Evolutionary conservation across 2,329 filamentous ascomycete genomes (phyloP).

Genomic region (Fusarium brevicatenulatum): DNA sequence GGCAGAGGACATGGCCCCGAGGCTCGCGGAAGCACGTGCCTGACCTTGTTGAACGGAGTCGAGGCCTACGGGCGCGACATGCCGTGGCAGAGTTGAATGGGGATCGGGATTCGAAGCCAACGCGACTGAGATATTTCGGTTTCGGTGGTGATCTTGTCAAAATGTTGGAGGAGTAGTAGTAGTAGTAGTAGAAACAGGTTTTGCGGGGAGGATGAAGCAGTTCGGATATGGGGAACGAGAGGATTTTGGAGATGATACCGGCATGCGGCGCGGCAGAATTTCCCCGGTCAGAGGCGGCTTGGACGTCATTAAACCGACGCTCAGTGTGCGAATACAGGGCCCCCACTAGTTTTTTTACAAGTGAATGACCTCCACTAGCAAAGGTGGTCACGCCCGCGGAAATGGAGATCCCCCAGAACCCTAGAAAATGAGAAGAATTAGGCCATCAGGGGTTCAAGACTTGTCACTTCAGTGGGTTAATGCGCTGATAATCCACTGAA

Average conservation of each 20-base stretch:
- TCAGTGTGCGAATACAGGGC: conserved; percentile 16
- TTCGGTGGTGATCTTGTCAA: not conserved
- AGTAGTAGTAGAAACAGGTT: conserved; percentile 10
- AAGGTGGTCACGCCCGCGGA: conserved; percentile 36
- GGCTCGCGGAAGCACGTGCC: conserved; percentile 39
- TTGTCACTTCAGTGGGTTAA: conserved; percentile 20
- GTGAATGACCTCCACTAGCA: conserved; percentile 3
- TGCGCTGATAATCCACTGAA: conserved; percentile 25
- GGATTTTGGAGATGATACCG: conserved; percentile 37
- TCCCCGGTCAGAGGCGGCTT: conserved; percentile 42
- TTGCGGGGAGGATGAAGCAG: conserved; percentile 16
- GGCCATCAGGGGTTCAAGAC: conserved; percentile 3
- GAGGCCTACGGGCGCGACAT: conserved; percentile 41
- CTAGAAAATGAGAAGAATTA: conserved; percentile 19
- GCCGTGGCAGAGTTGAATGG: conserved; percentile 28
- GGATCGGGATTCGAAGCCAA: conserved; percentile 9
- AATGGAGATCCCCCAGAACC: conserved; percentile 23
- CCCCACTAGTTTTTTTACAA: conserved; percentile 26
- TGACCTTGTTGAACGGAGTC: conserved; percentile 28
- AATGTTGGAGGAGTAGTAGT: conserved; percentile 6
- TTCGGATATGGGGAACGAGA: conserved; percentile 20
- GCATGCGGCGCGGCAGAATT: conserved; percentile 42
- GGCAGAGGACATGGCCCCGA: conserved; percentile 63
- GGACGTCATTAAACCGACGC: conserved; percentile 45
- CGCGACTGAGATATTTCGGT: not conserved